Evolutionary conservation across 305 asterid genomes (phyloP).

Genomic region (Withania somnifera): DNA sequence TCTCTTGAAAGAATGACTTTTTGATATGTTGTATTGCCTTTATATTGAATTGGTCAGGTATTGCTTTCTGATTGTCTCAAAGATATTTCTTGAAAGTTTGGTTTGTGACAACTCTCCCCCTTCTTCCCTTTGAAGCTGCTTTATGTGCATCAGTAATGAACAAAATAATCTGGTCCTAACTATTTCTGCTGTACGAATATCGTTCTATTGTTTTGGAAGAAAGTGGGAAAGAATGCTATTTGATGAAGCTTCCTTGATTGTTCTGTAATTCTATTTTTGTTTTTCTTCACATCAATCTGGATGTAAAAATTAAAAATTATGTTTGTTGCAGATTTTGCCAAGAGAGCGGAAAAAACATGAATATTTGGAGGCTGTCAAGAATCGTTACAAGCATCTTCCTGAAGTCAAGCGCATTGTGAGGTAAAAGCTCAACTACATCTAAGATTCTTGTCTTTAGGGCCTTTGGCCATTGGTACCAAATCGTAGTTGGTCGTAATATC

Average conservation of each 20-base stretch:
- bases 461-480: not conserved
- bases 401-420: slow-evolving; percentile 89
- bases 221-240: not conserved
- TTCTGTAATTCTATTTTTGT: not conserved
- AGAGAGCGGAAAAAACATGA: slow-evolving; percentile 89
- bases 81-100: not conserved
- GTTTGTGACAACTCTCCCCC: not conserved
- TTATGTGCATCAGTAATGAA: not conserved
- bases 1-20: not conserved
- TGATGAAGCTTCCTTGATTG: not conserved
- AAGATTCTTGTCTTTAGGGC: not conserved
- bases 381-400: slow-evolving; percentile 86
- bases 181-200: not conserved
- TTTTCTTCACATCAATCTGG: not conserved
- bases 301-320: not conserved
- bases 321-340: slow-evolving; percentile 62
- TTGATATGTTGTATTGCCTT: not conserved
- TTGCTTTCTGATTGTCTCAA: not conserved
- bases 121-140: not conserved
- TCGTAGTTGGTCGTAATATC: not conserved
- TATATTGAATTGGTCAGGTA: not conserved
- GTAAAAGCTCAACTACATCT: slow-evolving; percentile 19
- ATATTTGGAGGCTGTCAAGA: slow-evolving; percentile 73
- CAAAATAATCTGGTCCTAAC: not conserved
- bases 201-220: not conserved